Conservation (phyloP, 768 basidiomycete species). For the Boletus speciosus region DNA sequence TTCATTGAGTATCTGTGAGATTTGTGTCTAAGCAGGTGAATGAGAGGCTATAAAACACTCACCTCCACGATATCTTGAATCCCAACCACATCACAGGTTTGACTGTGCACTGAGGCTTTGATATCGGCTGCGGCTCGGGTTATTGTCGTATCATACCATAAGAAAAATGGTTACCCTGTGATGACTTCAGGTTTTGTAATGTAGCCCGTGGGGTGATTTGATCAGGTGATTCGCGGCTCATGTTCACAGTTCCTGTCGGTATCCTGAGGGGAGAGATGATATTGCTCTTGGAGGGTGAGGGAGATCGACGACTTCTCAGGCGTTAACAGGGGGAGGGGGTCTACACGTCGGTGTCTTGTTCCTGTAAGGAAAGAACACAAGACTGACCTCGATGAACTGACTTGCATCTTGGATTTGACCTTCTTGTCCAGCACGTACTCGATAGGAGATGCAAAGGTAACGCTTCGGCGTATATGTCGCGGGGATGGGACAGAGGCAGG, state of each 20-base stretch:
- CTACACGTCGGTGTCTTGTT: not conserved
- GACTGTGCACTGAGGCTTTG: not conserved
- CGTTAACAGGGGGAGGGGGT: not conserved
- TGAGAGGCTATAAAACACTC: conserved; percentile 9
- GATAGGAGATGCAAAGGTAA: conserved; percentile 31
- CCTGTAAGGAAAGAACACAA: not conserved
- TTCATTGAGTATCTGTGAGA: conserved; percentile 44
- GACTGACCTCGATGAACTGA: conserved; percentile 8
- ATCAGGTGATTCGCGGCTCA: not conserved
- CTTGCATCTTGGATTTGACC: not conserved
- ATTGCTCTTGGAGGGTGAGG: conserved; percentile 4
- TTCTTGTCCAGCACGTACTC: conserved; percentile 11
- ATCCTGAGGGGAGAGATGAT: conserved; percentile 19
- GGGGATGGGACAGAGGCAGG: not conserved
- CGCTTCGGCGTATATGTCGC: conserved; percentile 18
- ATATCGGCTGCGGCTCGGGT: not conserved
- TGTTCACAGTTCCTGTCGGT: not conserved
- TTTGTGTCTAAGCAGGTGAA: not conserved
- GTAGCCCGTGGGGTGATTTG: conserved; percentile 1
- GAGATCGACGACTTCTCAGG: not conserved
- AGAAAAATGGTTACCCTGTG: conserved; percentile 2
- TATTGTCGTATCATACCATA: not conserved
- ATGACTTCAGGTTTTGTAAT: conserved; percentile 2
- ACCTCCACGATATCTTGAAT: conserved; percentile 44
- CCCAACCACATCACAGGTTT: conserved; percentile 7